A percentile compares a stretch with the other conserved stretches of the same genome.
Conservation (phyloP, 768 basidiomycete species). For the Lactarius akahatsu region DNA sequence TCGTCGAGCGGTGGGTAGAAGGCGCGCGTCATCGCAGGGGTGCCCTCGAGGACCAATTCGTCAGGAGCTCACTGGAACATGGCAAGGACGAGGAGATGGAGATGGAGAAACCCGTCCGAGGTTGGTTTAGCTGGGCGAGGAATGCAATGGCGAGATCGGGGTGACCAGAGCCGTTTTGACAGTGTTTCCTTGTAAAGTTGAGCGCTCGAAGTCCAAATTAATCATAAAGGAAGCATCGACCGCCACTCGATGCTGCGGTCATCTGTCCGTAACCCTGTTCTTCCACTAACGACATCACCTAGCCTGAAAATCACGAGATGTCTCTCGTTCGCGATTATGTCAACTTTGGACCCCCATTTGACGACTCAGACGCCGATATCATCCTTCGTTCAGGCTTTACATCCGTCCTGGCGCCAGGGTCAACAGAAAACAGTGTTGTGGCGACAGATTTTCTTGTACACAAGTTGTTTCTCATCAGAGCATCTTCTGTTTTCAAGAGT, state of each 20-base stretch:
- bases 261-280: not conserved
- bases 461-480: constrained; percentile 14
- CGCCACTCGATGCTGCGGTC: not conserved
- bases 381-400: constrained; percentile 12
- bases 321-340: constrained; percentile 15
- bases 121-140: constrained; percentile 19
- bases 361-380: constrained; percentile 43
- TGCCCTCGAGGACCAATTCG: constrained; percentile 27
- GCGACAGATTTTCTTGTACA: constrained; percentile 16
- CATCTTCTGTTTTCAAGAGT: constrained; percentile 17
- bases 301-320: not conserved
- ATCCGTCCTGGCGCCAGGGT: not conserved
- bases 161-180: not conserved
- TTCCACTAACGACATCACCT: not conserved
- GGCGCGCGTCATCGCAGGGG: constrained; percentile 24
- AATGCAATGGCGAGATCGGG: constrained; percentile 3
- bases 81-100: not conserved
- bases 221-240: not conserved
- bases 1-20: constrained; percentile 43
- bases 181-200: not conserved
- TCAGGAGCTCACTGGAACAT: constrained; percentile 20
- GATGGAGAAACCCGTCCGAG: constrained; percentile 1
- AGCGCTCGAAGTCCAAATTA: not conserved
- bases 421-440: not conserved
- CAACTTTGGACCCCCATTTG: constrained; percentile 44